A percentile compares a stretch with the other conserved stretches of the same genome.
phyloP scores from a whole-genome alignment of 768 basidiomycete species.

The Podaxis sp. region DNA sequence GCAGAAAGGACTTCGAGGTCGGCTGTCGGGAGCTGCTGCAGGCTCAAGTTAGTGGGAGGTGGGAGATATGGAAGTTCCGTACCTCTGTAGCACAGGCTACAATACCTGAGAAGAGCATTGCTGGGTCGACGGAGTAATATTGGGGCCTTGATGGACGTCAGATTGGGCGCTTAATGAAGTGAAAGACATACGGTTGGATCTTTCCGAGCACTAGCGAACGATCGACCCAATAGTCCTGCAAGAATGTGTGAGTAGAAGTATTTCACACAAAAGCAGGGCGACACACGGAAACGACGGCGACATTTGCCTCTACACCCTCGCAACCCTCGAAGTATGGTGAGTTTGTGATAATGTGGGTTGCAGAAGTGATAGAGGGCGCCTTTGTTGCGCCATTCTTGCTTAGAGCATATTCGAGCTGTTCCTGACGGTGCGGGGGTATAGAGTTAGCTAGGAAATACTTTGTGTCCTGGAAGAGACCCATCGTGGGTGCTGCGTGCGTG shows the following conservation, averaged over 20 bases:
- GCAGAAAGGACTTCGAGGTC: slow-evolving; percentile 76
- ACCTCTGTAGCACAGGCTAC: slow-evolving; percentile 73
- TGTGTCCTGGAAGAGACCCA: slow-evolving; percentile 38
- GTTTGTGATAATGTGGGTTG: slow-evolving; percentile 51
- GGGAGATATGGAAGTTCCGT: slow-evolving; percentile 18
- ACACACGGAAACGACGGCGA: slow-evolving; percentile 39
- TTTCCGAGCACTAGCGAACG: slow-evolving; percentile 58
- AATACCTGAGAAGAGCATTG: slow-evolving; percentile 81
- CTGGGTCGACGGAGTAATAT: slow-evolving; percentile 75
- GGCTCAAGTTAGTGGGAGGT: background rate
- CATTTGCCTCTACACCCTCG: slow-evolving; percentile 36
- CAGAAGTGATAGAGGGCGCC: slow-evolving; percentile 31
- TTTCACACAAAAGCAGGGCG: background rate
- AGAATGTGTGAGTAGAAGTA: background rate
- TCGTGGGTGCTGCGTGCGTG: background rate
- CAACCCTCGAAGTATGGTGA: slow-evolving; percentile 56
- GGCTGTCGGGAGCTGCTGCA: slow-evolving; percentile 48
- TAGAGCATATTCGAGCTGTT: slow-evolving; percentile 48
- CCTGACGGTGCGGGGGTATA: slow-evolving; percentile 37
- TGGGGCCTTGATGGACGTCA: slow-evolving; percentile 36
- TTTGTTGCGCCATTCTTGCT: slow-evolving; percentile 49
- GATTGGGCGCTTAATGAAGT: background rate
- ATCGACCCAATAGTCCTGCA: slow-evolving; percentile 68
- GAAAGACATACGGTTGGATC: slow-evolving; percentile 49
- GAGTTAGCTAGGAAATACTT: slow-evolving; percentile 52